Evolutionary conservation across 2,329 filamentous ascomycete genomes (phyloP).

Genomic region (Colletotrichum salicis): DNA sequence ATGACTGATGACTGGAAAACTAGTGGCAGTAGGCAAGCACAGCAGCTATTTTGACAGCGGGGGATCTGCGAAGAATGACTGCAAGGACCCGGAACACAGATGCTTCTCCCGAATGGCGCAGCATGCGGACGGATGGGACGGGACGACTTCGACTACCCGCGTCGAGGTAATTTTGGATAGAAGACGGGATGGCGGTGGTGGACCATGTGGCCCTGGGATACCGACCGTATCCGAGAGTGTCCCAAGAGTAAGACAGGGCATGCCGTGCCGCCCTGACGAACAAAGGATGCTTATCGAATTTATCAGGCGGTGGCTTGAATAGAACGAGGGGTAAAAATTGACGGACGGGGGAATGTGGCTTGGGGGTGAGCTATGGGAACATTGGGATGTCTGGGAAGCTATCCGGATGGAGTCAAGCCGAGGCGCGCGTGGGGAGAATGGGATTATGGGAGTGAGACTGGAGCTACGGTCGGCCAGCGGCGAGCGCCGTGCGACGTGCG

Average conservation of each 20-base stretch:
- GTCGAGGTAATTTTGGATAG: neutral
- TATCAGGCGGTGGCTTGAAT: neutral
- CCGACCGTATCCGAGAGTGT: neutral
- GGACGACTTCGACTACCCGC: neutral
- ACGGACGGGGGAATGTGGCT: neutral
- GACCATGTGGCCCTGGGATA: neutral
- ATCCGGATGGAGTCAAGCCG: constrained; percentile 2
- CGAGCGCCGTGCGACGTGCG: constrained; percentile 37
- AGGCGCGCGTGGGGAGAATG: neutral
- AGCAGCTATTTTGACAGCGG: constrained; percentile 25
- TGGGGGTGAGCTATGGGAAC: neutral
- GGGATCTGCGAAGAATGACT: constrained; percentile 26
- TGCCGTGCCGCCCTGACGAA: neutral
- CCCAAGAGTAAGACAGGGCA: neutral
- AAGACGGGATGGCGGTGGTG: neutral
- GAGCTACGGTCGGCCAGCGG: constrained; percentile 29
- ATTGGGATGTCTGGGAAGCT: neutral
- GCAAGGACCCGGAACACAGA: constrained; percentile 35
- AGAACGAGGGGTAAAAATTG: neutral
- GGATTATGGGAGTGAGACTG: neutral
- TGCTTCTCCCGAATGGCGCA: constrained; percentile 11
- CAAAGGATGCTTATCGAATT: neutral
- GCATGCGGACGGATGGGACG: neutral
- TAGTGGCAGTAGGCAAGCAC: neutral
- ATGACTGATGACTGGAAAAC: neutral